These are phyloP conservation scores for Hansenula anomala DNA, from an alignment of 1,139 yeast genomes.

Conservation along the genomic window DNA sequence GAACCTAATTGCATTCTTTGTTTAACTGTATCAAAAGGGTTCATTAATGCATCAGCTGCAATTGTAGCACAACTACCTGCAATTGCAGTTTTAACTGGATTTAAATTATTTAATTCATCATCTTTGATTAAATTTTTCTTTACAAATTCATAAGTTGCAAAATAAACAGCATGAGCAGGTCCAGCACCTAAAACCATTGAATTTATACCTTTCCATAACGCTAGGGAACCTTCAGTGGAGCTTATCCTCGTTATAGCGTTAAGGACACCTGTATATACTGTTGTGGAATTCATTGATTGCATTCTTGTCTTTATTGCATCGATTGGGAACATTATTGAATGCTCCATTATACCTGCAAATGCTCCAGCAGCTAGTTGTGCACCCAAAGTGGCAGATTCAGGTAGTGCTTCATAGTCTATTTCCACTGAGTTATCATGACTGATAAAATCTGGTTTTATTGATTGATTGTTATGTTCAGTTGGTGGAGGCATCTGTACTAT, in stretches of 20 bases:
- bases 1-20: constrained; percentile 70
- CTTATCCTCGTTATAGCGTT: constrained; percentile 61
- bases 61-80: constrained; percentile 96
- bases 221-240: constrained; percentile 84
- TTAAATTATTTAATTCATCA: constrained; percentile 47
- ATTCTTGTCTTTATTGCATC: constrained; percentile 94
- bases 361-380: constrained; percentile 93
- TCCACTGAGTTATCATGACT: constrained; percentile 18
- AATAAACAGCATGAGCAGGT: constrained; percentile 98
- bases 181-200: constrained; percentile 98
- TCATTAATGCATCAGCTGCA: constrained; percentile 94
- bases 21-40: constrained; percentile 93
- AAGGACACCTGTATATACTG: constrained; percentile 38
- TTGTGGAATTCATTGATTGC: constrained; percentile 60
- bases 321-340: constrained; percentile 93
- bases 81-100: constrained; percentile 75
- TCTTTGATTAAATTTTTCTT: constrained; percentile 49
- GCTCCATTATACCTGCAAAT: constrained; percentile 98
- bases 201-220: constrained; percentile 93
- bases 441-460: too few species aligned
- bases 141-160: constrained; percentile 89
- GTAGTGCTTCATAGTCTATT: constrained; percentile 88
- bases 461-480: background rate
- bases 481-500: background rate
- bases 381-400: constrained; percentile 76